Evolutionary conservation across 768 basidiomycete species (phyloP).

Genomic region (Daedaleopsis sinensis): DNA sequence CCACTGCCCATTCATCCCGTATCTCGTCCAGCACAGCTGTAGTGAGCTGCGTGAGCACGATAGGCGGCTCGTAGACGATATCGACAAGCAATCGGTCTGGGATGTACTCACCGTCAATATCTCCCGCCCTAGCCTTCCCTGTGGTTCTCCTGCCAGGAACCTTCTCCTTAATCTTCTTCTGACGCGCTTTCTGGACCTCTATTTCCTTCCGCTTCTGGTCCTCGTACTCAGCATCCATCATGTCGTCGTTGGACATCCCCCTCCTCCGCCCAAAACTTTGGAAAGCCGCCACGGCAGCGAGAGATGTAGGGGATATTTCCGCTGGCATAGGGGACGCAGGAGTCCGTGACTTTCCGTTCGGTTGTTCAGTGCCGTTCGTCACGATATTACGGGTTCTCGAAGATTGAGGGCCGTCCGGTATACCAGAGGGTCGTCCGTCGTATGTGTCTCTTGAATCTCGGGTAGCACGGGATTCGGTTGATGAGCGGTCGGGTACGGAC

Average conservation of each 20-base stretch:
- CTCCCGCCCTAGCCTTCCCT: constrained; percentile 66
- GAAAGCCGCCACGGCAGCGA: constrained; percentile 70
- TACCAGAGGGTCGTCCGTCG: constrained; percentile 47
- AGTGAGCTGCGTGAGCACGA: background rate
- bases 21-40: constrained; percentile 85
- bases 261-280: constrained; percentile 59
- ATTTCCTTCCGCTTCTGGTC: constrained; percentile 61
- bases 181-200: constrained; percentile 65
- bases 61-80: background rate
- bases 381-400: constrained; percentile 5
- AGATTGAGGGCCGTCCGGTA: constrained; percentile 16
- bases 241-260: constrained; percentile 54
- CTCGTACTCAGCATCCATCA: constrained; percentile 57
- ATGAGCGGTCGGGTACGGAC: constrained; percentile 52
- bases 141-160: constrained; percentile 58
- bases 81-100: background rate
- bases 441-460: constrained; percentile 30
- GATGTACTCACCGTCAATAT: constrained; percentile 75
- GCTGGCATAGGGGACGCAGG: constrained; percentile 1
- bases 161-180: constrained; percentile 70
- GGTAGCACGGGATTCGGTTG: constrained; percentile 43
- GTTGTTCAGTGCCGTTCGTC: constrained; percentile 6
- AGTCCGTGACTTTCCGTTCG: constrained; percentile 15
- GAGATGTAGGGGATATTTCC: constrained; percentile 29
- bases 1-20: constrained; percentile 88